phyloP scores from a whole-genome alignment of 257 asterid species.

The Ehretia macrophylla region DNA sequence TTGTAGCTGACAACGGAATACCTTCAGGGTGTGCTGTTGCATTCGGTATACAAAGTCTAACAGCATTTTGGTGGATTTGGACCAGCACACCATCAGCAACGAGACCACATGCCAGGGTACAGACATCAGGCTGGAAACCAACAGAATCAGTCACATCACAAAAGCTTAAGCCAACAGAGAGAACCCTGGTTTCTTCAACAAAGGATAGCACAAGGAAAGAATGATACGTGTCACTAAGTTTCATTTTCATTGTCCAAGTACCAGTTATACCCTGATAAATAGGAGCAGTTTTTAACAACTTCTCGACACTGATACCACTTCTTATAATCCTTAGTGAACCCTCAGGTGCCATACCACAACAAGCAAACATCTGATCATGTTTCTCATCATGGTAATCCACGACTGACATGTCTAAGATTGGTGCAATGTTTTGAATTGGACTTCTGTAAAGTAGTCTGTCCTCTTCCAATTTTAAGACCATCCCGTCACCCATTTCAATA shows the following conservation, averaged over 20 bases:
- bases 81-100: constrained; percentile 73
- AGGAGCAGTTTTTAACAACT: constrained; percentile 84
- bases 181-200: constrained; percentile 97
- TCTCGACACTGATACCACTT: constrained; percentile 91
- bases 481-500: constrained; percentile 95
- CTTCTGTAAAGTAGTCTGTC: constrained; percentile 62
- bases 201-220: constrained; percentile 88
- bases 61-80: constrained; percentile 77
- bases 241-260: constrained; percentile 84
- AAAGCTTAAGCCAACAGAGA: constrained; percentile 91
- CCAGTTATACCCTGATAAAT: constrained; percentile 90
- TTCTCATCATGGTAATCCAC: constrained; percentile 79
- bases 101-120: constrained; percentile 93
- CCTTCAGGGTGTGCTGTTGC: constrained; percentile 49
- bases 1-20: constrained; percentile 51
- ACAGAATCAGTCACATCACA: constrained; percentile 87
- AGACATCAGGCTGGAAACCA: constrained; percentile 82
- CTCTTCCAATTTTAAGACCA: constrained; percentile 74
- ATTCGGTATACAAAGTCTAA: constrained; percentile 74
- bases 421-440: constrained; percentile 86
- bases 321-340: constrained; percentile 86
- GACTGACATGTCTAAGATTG: constrained; percentile 85
- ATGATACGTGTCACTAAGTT: constrained; percentile 63
- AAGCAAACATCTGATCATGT: constrained; percentile 92
- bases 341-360: constrained; percentile 95